Evolutionary conservation across 345 rosid genomes (phyloP).

Genomic region (Acer saccharum): DNA sequence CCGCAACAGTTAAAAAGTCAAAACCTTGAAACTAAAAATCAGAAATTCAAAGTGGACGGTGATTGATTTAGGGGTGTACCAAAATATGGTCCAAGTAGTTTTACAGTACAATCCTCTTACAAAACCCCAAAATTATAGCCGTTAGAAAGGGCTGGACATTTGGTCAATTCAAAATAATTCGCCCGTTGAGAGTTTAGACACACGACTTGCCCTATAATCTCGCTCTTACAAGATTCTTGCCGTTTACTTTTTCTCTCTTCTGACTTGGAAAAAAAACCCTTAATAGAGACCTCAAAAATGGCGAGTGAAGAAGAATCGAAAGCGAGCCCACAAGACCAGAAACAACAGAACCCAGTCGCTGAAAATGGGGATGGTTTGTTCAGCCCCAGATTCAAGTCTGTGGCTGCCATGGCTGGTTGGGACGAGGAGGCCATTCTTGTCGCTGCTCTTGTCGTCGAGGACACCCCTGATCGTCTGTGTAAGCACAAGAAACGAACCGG

Average conservation of each 20-base stretch:
- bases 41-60: not conserved
- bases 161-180: constrained; percentile 8
- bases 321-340: constrained; percentile 30
- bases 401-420: constrained; percentile 98
- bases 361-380: constrained; percentile 44
- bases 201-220: not conserved
- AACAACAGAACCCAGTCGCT: constrained; percentile 24
- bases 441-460: constrained; percentile 79
- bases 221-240: constrained; percentile 3
- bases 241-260: not conserved
- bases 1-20: not conserved
- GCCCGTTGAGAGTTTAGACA: constrained; percentile 33
- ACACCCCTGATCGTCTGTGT: constrained; percentile 72
- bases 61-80: not conserved
- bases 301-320: constrained; percentile 41
- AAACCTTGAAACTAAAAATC: not conserved
- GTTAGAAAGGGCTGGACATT: constrained; percentile 1
- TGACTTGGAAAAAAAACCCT: not conserved
- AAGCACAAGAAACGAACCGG: constrained; percentile 66
- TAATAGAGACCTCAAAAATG: constrained; percentile 34
- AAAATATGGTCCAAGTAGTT: not conserved
- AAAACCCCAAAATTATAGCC: constrained; percentile 22
- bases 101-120: not conserved
- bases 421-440: constrained; percentile 81
- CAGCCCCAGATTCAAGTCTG: constrained; percentile 85